phyloP scores from a whole-genome alignment of 2,329 filamentous ascomycete genomes.

The Myriangium duriaei region DNA sequence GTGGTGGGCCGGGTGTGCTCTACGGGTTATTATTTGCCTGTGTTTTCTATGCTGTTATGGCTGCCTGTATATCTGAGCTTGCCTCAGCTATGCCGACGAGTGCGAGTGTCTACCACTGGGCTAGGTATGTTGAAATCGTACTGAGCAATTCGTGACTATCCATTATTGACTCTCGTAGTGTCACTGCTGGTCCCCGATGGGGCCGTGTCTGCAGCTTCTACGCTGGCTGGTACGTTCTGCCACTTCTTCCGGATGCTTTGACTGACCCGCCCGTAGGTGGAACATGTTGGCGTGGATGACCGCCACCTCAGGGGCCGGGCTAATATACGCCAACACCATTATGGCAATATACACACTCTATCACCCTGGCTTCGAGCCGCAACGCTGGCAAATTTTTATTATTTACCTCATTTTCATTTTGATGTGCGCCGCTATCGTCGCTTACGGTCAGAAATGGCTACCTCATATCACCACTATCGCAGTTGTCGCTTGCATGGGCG shows the following conservation, averaged over 20 bases:
- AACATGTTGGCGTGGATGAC: slow-evolving; percentile 2
- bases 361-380: slow-evolving; percentile 30
- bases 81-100: slow-evolving; percentile 51
- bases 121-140: slow-evolving; percentile 23
- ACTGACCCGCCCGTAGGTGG: neutral
- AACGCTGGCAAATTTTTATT: slow-evolving; percentile 41
- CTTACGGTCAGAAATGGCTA: slow-evolving; percentile 41
- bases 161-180: slow-evolving; percentile 10
- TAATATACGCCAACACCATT: slow-evolving; percentile 4
- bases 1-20: slow-evolving; percentile 48
- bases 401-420: slow-evolving; percentile 36
- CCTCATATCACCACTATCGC: slow-evolving; percentile 38
- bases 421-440: slow-evolving; percentile 32
- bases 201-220: slow-evolving; percentile 41
- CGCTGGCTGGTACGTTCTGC: slow-evolving; percentile 5
- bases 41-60: slow-evolving; percentile 46
- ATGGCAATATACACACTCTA: slow-evolving; percentile 30
- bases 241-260: neutral
- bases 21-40: slow-evolving; percentile 45
- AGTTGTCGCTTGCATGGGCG: slow-evolving; percentile 37
- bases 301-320: neutral
- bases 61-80: slow-evolving; percentile 47
- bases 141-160: too few relatives aligned
- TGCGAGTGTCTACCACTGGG: slow-evolving; percentile 50
- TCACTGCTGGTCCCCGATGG: slow-evolving; percentile 43